Conservation (phyloP, 2,329 filamentous ascomycete genomes). For the Rutstroemia sp. region DNA sequence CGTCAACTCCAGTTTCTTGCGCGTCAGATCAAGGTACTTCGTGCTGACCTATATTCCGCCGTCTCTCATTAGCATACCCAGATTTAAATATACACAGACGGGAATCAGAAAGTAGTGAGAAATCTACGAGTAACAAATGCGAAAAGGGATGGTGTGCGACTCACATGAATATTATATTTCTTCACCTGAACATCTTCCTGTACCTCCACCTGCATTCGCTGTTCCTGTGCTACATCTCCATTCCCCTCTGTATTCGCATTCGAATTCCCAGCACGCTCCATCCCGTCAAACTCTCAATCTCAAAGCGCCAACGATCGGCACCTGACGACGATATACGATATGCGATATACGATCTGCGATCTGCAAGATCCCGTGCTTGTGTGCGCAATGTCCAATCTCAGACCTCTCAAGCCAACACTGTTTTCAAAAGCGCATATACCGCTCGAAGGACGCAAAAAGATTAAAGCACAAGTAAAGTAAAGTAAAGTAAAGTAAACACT, state of each 20-base stretch:
- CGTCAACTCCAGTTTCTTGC: conserved; percentile 59
- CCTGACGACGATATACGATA: too few relatives aligned
- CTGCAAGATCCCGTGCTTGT: too few relatives aligned
- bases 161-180: conserved; percentile 51
- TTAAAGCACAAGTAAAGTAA: not conserved
- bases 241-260: not conserved
- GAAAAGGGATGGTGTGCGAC: conserved; percentile 22
- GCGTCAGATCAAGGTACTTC: conserved; percentile 60
- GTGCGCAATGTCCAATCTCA: too few relatives aligned
- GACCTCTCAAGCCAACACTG: too few relatives aligned
- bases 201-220: not conserved
- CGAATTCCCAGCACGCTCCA: not conserved
- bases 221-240: too few relatives aligned
- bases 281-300: not conserved
- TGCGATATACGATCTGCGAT: too few relatives aligned
- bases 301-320: not conserved
- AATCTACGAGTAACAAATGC: not conserved
- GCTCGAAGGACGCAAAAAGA: not conserved
- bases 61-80: not conserved
- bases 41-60: conserved; percentile 47
- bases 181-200: conserved; percentile 36
- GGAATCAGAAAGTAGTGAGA: too few relatives aligned
- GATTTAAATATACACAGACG: not conserved
- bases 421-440: not conserved
- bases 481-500: not conserved